Evolutionary conservation across 1,284 basidiomycete genomes (phyloP), one percentile per base, ranked within the genome.

Genomic region (Ceratobasidium sp.): DNA sequence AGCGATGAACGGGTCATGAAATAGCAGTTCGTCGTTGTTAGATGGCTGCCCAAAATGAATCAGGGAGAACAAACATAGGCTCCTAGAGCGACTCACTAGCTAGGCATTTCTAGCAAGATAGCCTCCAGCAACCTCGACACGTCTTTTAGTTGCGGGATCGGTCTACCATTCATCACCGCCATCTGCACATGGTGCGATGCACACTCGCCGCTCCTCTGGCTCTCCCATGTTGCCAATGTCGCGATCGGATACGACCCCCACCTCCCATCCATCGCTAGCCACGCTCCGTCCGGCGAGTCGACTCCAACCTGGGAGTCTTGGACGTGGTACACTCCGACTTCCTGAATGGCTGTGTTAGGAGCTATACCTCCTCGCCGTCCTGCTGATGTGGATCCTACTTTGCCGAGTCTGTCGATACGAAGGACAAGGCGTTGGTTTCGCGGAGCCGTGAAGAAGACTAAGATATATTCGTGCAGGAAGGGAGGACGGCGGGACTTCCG

Each of bases 61-160:
- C 9, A 29, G 11, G 51, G 19, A 17, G 8, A 14, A 41, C 24
- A 8, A 27, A 53, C 29, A 15, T 31, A 15, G 19, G 19, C 2
- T 17, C 8, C 22, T 7, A 6, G 24, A 47, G 3, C 11, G 36
- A 67, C 65, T 22, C 27, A 67, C 65, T 67, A 67, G 22, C 17
- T 54, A 24, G 65, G 67, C 67, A 71, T 71, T 24, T 71, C 67
- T 8, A 71, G 51, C 7, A 71, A n/a, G 17, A 71, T 50, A 8
- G 54, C 67, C 56, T 71, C 67, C n/a, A 71, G 24, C 11, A 71
- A 45, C 29, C 67, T 47, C 1, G 67, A 71, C 1, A 71, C 56
- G 33, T 71, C 56, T 4, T 24, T 11, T 8, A 71, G 45, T n/a
- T 15, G 22, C 11, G 67, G 67, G 24, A 11, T 17, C 2, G 11